Evolutionary conservation across 176 grass and related monocot genomes (phyloP).

Genomic region (bread wheat (Triticum aestivum)): DNA sequence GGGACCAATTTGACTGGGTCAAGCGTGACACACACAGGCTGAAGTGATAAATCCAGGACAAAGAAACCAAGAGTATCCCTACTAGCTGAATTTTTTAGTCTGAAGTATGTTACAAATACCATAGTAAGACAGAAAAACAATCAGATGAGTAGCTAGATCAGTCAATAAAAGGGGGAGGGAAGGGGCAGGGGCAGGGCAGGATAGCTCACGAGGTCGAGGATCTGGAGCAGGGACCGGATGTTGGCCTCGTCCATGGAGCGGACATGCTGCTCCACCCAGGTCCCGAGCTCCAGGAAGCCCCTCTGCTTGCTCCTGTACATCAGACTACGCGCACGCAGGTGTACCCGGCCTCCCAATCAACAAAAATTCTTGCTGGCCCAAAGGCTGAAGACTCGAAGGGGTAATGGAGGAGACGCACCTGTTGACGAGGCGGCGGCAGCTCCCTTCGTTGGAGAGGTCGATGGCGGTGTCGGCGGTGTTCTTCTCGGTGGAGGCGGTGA

Average conservation of each 20-base stretch:
- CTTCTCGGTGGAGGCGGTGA: conserved; percentile 33
- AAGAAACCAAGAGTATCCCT: neutral
- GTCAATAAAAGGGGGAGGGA: neutral
- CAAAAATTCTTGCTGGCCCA: neutral
- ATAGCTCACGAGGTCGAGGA: conserved; percentile 75
- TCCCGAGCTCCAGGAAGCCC: conserved; percentile 84
- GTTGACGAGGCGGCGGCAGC: conserved; percentile 81
- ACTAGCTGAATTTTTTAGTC: neutral
- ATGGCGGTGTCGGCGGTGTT: conserved; percentile 25
- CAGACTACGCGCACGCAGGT: conserved; percentile 37
- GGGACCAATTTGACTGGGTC: neutral
- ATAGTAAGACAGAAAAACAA: neutral
- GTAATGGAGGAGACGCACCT: conserved; percentile 29
- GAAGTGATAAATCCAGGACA: neutral
- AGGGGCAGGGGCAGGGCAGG: neutral
- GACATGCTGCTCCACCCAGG: conserved; percentile 85
- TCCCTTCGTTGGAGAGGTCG: conserved; percentile 74
- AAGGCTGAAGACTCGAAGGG: neutral
- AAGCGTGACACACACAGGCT: neutral
- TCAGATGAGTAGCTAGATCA: neutral
- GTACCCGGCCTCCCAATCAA: neutral
- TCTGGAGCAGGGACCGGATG: conserved; percentile 69
- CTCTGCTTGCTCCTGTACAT: conserved; percentile 93
- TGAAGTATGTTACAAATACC: neutral
- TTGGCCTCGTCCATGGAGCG: conserved; percentile 66